These are phyloP conservation scores for Scytalidium lignicola DNA, from an alignment of 2,329 filamentous ascomycete species.

Conservation along the genomic window DNA sequence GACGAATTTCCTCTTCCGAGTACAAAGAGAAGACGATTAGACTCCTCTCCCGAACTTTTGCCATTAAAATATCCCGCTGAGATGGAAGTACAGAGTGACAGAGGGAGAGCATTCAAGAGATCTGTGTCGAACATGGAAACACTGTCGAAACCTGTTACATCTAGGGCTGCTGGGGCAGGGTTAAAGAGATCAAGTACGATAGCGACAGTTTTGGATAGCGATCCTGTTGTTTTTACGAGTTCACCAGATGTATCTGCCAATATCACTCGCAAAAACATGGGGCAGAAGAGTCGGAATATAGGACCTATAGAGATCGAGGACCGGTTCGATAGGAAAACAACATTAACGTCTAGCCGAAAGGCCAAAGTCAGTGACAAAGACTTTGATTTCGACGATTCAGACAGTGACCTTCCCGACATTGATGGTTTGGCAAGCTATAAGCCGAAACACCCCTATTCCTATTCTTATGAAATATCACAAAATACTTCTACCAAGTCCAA, in stretches of 20 bases:
- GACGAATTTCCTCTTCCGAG: conserved; percentile 2
- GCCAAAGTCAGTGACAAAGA: not conserved
- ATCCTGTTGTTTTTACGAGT: conserved; percentile 23
- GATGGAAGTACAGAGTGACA: not conserved
- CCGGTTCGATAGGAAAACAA: not conserved
- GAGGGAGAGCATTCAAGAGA: conserved; percentile 11
- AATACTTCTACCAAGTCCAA: conserved; percentile 2
- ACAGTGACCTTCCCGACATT: conserved; percentile 13
- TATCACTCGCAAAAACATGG: conserved; percentile 9
- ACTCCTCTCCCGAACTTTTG: not conserved
- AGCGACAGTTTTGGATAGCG: conserved; percentile 19
- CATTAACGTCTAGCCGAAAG: not conserved
- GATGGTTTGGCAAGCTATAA: conserved; percentile 3
- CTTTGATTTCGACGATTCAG: conserved; percentile 6
- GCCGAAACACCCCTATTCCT: not conserved
- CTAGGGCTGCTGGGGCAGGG: conserved; percentile 13
- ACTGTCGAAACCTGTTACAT: conserved; percentile 23
- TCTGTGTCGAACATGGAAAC: conserved; percentile 31
- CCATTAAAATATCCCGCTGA: not conserved
- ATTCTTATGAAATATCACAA: not conserved
- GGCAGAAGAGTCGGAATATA: conserved; percentile 6
- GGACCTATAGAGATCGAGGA: not conserved
- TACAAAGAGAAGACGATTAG: conserved; percentile 4
- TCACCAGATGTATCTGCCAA: conserved; percentile 21
- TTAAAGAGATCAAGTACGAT: conserved; percentile 31